A percentile compares a stretch with the other conserved stretches of the same genome.
Evolutionary conservation across 495 filamentous ascomycete genomes (phyloP).

Genomic region (Chlorociboria aeruginascens): DNA sequence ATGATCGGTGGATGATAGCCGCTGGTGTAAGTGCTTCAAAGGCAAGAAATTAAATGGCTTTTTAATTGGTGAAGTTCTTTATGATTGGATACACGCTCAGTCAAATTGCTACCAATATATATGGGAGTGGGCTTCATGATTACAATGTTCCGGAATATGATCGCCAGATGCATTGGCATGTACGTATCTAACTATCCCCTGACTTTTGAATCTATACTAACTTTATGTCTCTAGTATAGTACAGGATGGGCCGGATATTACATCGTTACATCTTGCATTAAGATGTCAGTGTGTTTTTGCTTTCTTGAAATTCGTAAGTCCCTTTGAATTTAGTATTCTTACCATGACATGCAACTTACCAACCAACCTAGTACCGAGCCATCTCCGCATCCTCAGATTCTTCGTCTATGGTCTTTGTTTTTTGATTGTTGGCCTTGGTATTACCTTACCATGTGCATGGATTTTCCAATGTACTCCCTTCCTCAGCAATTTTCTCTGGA

Average conservation of each 20-base stretch:
- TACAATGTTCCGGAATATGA: constrained; percentile 4
- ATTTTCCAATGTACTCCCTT: constrained; percentile 7
- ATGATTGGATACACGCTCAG: constrained; percentile 3
- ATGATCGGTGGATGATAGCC: constrained; percentile 11
- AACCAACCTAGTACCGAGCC: background rate
- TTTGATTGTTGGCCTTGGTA: constrained; percentile 5
- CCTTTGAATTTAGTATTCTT: background rate
- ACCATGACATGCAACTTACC: background rate
- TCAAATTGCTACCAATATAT: constrained; percentile 9
- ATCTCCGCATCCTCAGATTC: constrained; percentile 1
- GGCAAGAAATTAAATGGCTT: background rate
- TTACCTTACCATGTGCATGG: background rate
- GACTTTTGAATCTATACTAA: background rate
- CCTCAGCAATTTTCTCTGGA: constrained; percentile 12
- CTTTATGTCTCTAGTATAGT: background rate
- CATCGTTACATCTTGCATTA: constrained; percentile 6
- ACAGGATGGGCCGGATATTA: constrained; percentile 13
- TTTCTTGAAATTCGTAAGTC: constrained; percentile 12
- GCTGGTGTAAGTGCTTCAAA: constrained; percentile 4
- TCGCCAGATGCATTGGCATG: constrained; percentile 8
- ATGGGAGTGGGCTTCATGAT: constrained; percentile 9
- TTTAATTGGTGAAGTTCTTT: background rate
- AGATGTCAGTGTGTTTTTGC: constrained; percentile 11
- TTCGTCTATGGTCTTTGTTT: background rate
- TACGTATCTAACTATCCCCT: background rate